A percentile compares a stretch with the other conserved stretches of the same genome.
These are phyloP conservation scores for Scedosporium apiospermum DNA, from an alignment of 2,329 filamentous ascomycete genomes.

Conservation along the genomic window DNA sequence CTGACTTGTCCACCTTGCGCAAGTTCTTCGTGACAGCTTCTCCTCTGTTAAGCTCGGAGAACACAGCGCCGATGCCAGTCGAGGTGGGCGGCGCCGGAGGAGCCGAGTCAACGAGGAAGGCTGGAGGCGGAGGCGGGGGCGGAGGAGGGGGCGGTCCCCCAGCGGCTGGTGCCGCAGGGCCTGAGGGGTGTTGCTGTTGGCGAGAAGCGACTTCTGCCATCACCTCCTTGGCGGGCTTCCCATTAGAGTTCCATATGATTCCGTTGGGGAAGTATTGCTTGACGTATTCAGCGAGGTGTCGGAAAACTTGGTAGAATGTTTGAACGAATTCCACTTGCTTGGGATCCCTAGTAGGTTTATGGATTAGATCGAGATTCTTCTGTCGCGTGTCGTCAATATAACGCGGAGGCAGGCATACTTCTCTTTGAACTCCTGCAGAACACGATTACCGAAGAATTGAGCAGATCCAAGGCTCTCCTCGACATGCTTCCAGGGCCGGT, in stretches of 20 bases:
- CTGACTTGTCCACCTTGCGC: slow-evolving; percentile 84
- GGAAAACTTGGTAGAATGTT: slow-evolving; percentile 86
- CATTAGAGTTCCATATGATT: slow-evolving; percentile 76
- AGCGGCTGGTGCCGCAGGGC: slow-evolving; percentile 36
- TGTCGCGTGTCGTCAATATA: not conserved
- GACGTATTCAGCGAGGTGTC: slow-evolving; percentile 71
- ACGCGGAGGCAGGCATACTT: slow-evolving; percentile 27
- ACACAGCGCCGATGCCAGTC: slow-evolving; percentile 74
- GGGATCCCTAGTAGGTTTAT: slow-evolving; percentile 47
- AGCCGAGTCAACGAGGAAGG: slow-evolving; percentile 44
- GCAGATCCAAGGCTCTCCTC: slow-evolving; percentile 74
- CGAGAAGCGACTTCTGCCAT: slow-evolving; percentile 43
- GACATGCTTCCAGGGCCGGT: slow-evolving; percentile 76
- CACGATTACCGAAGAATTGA: slow-evolving; percentile 90
- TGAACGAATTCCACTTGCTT: slow-evolving; percentile 83
- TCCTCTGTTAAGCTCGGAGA: slow-evolving; percentile 84
- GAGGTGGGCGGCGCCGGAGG: slow-evolving; percentile 24
- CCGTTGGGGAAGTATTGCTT: slow-evolving; percentile 74
- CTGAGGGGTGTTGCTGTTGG: not conserved
- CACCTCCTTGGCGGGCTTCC: slow-evolving; percentile 61
- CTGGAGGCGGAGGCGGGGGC: slow-evolving; percentile 60
- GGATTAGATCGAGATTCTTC: not conserved
- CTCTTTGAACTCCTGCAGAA: slow-evolving; percentile 83
- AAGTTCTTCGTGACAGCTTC: slow-evolving; percentile 79
- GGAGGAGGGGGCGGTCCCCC: slow-evolving; percentile 52